These are phyloP conservation scores for Danielia reshetovae DNA, from an alignment of 805 yeast genomes.

Conservation along the genomic window DNA sequence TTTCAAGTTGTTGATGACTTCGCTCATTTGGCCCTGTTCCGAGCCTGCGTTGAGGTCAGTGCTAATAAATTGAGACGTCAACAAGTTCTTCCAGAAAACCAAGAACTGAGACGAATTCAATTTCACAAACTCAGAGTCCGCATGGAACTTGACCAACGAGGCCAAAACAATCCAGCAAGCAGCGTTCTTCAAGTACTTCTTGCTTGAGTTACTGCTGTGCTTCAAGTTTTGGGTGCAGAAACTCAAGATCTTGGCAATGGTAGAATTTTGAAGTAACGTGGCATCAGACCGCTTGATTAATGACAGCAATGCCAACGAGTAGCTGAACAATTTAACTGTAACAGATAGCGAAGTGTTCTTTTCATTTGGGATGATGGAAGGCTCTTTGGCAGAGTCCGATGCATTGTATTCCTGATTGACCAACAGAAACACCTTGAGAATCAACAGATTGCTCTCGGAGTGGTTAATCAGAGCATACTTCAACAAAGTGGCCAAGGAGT, in stretches of 20 bases:
- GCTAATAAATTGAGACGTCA: conserved; percentile 39
- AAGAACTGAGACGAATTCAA: conserved; percentile 42
- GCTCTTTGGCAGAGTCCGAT: conserved; percentile 6
- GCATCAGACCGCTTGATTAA: conserved; percentile 34
- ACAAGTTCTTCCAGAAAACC: conserved; percentile 42
- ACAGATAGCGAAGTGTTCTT: conserved; percentile 19
- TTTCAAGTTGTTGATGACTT: conserved; percentile 32
- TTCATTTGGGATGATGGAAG: conserved; percentile 5
- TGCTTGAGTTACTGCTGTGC: conserved; percentile 25
- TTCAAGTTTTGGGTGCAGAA: conserved; percentile 44
- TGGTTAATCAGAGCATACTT: conserved; percentile 26
- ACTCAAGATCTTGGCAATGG: conserved; percentile 39
- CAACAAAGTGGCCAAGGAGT: conserved; percentile 29
- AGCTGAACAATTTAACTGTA: conserved; percentile 25
- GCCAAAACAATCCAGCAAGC: conserved; percentile 42
- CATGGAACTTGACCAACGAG: conserved; percentile 36
- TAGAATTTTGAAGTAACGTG: conserved; percentile 34
- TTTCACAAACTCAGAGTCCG: conserved; percentile 39
- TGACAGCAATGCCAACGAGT: conserved; percentile 33
- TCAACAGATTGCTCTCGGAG: conserved; percentile 34
- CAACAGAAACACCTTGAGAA: conserved; percentile 26
- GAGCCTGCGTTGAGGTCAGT: conserved; percentile 16
- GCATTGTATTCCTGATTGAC: conserved; percentile 27
- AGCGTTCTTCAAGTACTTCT: conserved; percentile 23
- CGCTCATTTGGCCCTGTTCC: conserved; percentile 18